These are phyloP conservation scores for Geosmithia putterillii DNA, from an alignment of 2,329 filamentous ascomycete species.

Conservation along the genomic window DNA sequence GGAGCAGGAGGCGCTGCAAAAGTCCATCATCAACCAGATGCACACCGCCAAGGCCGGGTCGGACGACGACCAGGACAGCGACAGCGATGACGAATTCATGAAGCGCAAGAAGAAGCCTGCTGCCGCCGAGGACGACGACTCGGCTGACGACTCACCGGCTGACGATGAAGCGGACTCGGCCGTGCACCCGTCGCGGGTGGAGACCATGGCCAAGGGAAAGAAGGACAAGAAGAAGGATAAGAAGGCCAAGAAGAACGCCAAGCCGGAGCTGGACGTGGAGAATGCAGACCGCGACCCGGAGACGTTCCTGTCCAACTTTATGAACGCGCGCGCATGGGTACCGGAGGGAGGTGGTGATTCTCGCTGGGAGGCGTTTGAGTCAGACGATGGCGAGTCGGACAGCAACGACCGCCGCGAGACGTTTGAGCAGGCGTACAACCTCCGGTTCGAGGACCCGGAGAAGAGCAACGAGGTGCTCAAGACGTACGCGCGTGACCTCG, in stretches of 20 bases:
- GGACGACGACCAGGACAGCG: conserved; percentile 42
- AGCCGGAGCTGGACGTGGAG: conserved; percentile 44
- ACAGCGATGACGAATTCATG: conserved; percentile 55
- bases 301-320: conserved; percentile 86
- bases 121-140: conserved; percentile 1
- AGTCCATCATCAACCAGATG: conserved; percentile 68
- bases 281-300: conserved; percentile 83
- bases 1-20: conserved; percentile 77
- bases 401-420: conserved; percentile 62
- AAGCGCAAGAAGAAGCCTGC: conserved; percentile 48
- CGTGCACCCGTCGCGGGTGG: conserved; percentile 43
- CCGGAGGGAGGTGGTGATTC: conserved; percentile 41
- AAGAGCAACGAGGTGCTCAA: conserved; percentile 80
- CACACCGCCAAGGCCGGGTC: conserved; percentile 48
- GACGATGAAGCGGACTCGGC: conserved; percentile 18
- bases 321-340: conserved; percentile 85
- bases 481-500: conserved; percentile 80
- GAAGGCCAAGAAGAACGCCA: conserved; percentile 23
- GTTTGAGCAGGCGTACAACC: conserved; percentile 88
- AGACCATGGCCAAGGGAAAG: conserved; percentile 16
- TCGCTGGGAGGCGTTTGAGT: conserved; percentile 74
- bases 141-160: too few relatives aligned
- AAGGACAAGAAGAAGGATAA: conserved; percentile 24
- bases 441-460: conserved; percentile 86
- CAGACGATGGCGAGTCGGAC: conserved; percentile 75